phyloP scores from a whole-genome alignment of 306 rosid genomes.

The Fragaria vesca region DNA sequence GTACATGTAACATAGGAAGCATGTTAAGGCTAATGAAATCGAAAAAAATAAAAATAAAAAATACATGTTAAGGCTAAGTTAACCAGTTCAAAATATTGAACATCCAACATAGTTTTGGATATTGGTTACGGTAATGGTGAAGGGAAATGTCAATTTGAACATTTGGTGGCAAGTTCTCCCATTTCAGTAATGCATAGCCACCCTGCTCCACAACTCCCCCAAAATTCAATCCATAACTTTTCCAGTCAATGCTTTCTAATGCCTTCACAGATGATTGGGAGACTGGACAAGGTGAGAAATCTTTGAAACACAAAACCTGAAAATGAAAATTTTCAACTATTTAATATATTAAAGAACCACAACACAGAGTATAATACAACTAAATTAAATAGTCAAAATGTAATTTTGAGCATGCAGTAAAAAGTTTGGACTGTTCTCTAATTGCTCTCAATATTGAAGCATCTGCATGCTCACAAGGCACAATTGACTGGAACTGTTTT shows the following conservation, averaged over 20 bases:
- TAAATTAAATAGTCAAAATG: not conserved
- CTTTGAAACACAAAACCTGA: slow-evolving; percentile 77
- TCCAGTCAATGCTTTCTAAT: slow-evolving; percentile 67
- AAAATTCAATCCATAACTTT: slow-evolving; percentile 68
- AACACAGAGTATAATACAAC: not conserved
- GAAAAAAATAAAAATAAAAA: no score
- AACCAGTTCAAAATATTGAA: not conserved
- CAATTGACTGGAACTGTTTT: not conserved
- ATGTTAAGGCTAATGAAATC: no score
- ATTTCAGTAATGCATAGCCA: slow-evolving; percentile 55
- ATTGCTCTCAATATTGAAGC: not conserved
- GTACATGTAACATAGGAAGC: not conserved
- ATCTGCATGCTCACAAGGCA: slow-evolving; percentile 9
- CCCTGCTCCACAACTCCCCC: slow-evolving; percentile 47
- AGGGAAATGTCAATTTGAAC: slow-evolving; percentile 67
- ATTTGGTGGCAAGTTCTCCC: slow-evolving; percentile 61
- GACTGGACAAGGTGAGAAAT: slow-evolving; percentile 57
- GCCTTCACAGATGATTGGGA: slow-evolving; percentile 60
- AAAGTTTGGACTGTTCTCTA: not conserved
- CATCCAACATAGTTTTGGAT: slow-evolving; percentile 30
- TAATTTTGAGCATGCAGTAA: not conserved
- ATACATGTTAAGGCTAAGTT: not conserved
- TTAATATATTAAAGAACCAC: no score
- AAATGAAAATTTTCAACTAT: slow-evolving; percentile 19
- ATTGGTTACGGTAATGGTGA: slow-evolving; percentile 67